Conservation (phyloP, 1,139 yeast genomes). For the Wickerhamomyces sp. region DNA sequence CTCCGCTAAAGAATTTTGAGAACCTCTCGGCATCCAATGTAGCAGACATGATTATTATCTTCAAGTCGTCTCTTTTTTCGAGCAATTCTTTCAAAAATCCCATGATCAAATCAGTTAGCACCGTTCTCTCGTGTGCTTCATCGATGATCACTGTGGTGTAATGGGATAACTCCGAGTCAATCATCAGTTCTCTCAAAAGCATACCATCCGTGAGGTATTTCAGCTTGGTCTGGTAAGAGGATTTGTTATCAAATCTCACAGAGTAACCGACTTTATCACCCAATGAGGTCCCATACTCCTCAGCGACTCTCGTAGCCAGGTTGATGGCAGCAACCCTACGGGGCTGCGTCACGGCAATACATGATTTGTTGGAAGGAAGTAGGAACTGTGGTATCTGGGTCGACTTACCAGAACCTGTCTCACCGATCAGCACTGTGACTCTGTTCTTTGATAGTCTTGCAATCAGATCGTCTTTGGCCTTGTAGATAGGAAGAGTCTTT, state of each 20-base stretch:
- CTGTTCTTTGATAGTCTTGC: conserved; percentile 49
- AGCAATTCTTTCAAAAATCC: conserved; percentile 78
- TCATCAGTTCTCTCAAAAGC: conserved; percentile 86
- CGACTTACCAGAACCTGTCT: conserved; percentile 97
- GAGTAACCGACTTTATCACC: conserved; percentile 93
- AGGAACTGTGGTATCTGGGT: conserved; percentile 95
- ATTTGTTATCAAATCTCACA: conserved; percentile 71
- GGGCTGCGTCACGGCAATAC: conserved; percentile 92
- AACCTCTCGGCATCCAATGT: conserved; percentile 92
- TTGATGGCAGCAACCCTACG: conserved; percentile 97
- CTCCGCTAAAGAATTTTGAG: conserved; percentile 67
- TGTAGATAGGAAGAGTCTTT: conserved; percentile 67
- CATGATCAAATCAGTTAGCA: conserved; percentile 81
- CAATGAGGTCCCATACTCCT: conserved; percentile 70
- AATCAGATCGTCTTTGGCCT: conserved; percentile 60
- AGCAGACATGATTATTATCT: conserved; percentile 78
- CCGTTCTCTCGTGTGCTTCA: conserved; percentile 97
- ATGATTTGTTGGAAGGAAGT: conserved; percentile 43
- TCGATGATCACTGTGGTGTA: conserved; percentile 83
- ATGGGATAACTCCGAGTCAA: conserved; percentile 55
- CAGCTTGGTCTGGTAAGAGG: conserved; percentile 53
- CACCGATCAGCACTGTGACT: conserved; percentile 85
- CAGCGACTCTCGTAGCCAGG: conserved; percentile 87
- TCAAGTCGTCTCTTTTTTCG: conserved; percentile 41
- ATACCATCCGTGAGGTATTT: conserved; percentile 96